Base-by-base conservation (phyloP, 2,329 filamentous ascomycete genomes). In the Allantophomopsis lycopodina region DNA sequence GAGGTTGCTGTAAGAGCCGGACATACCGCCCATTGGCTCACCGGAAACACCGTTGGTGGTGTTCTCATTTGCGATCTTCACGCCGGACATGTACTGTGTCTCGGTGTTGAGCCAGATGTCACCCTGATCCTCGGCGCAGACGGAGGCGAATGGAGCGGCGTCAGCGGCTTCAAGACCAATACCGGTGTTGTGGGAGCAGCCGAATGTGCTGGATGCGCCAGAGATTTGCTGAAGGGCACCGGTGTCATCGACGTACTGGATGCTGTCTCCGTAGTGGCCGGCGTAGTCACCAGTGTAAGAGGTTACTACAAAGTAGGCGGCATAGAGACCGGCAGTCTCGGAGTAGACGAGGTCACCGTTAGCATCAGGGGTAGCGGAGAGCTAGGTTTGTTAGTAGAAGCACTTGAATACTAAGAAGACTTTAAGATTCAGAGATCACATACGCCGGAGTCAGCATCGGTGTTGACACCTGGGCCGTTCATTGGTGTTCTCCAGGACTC, bases 321-420 rank as follows among this genome's bases (percentile, higher is more conserved):
- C 74, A 46, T 77, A 78, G 37, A 73, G 59, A 14, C 65, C 64
- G 8, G 70, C 62, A 39, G 62, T 58, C 38, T 69, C 64, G 1
- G 72, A 76, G 54, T 68, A 79, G 39, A 72, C 73, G 7, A 79
- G 64, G 49, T 78, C 74, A 28, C 74, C 74, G 47, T 78, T 78
- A 47, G 78, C 57, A 45, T 78, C 73, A 0, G 73, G 71, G 1
- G 71, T 64, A 18, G 69, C 66, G 14, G 63, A 55, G 28, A 71
- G 58, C 37, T 69, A 64, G 35, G 62, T 56, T 34, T 28, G 23
- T 28, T 12, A 28, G 8, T 28, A 8, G 10, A 10, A 3, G 23
- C 10, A 28, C 11, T 28, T 28, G 23, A 28, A 10, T 28, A 28
- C 8, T 10, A 8, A 28, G 5, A 10, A 8, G 10, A 28, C 7